Conservation (phyloP, 2,329 filamentous ascomycete species). For the Bertia moriformis region DNA sequence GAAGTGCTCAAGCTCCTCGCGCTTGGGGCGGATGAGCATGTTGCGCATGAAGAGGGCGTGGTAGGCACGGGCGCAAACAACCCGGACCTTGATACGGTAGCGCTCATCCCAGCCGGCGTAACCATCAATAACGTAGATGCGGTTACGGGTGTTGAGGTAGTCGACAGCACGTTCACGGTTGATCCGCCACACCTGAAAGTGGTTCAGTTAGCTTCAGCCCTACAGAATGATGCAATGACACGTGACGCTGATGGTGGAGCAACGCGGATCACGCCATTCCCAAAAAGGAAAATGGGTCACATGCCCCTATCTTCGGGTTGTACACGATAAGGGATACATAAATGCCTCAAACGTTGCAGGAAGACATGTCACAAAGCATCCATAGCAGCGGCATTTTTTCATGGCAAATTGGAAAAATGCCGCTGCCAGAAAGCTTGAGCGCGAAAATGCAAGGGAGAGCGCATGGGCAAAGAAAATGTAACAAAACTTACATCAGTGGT, state of each 20-base stretch:
- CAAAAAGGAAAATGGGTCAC: too few species aligned
- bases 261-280: too few species aligned
- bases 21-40: slow-evolving; percentile 92
- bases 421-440: slow-evolving; percentile 1
- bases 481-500: slow-evolving; percentile 66
- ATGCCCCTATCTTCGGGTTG: too few species aligned
- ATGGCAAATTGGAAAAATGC: neutral
- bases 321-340: too few species aligned
- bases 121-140: slow-evolving; percentile 96
- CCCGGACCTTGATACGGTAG: slow-evolving; percentile 92
- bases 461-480: too few species aligned
- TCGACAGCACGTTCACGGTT: slow-evolving; percentile 97
- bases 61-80: slow-evolving; percentile 97
- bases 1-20: slow-evolving; percentile 90
- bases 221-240: neutral
- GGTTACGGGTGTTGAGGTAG: slow-evolving; percentile 96
- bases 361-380: neutral
- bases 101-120: slow-evolving; percentile 97
- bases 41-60: slow-evolving; percentile 99
- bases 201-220: slow-evolving; percentile 1
- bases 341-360: neutral
- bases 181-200: slow-evolving; percentile 84
- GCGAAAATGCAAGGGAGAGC: neutral
- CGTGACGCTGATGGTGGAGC: neutral
- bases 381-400: neutral